Evolutionary conservation across 2,329 filamentous ascomycete genomes (phyloP).

Genomic region (Venturia carpophila): DNA sequence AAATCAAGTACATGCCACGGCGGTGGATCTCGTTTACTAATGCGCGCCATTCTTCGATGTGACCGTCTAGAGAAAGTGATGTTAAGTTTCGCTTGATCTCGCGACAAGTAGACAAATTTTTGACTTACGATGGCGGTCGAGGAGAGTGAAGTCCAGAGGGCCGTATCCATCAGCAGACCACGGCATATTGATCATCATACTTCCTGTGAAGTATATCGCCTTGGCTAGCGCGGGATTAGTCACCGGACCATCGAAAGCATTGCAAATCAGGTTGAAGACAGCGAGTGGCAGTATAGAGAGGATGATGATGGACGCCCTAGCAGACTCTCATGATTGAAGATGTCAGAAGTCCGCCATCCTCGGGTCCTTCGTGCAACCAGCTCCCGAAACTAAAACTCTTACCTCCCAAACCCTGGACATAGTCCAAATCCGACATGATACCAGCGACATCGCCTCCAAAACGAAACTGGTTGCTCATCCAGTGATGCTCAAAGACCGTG

Average conservation of each 20-base stretch:
- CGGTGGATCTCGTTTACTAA: slow-evolving; percentile 51
- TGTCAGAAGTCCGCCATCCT: neutral
- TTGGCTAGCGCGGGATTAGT: neutral
- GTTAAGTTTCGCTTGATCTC: neutral
- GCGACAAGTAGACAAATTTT: neutral
- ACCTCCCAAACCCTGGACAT: slow-evolving; percentile 55
- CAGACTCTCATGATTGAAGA: neutral
- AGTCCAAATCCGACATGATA: slow-evolving; percentile 53
- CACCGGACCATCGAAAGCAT: neutral
- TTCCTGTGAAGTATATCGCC: slow-evolving; percentile 48
- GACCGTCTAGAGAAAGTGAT: slow-evolving; percentile 31
- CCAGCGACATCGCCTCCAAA: slow-evolving; percentile 53
- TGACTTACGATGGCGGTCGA: slow-evolving; percentile 47
- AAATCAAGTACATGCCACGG: slow-evolving; percentile 54
- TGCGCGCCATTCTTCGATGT: slow-evolving; percentile 47
- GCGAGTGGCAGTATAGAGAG: too few species aligned
- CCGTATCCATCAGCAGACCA: slow-evolving; percentile 56
- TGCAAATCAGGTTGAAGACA: too few species aligned
- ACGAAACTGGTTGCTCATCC: slow-evolving; percentile 51
- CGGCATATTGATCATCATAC: slow-evolving; percentile 52
- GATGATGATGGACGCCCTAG: neutral
- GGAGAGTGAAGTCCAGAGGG: slow-evolving; percentile 49
- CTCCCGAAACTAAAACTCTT: slow-evolving; percentile 34
- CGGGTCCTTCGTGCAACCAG: neutral
- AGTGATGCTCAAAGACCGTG: slow-evolving; percentile 52